Evolutionary conservation across 805 yeast genomes (phyloP).

Genomic region (Nakazawaea peltata): DNA sequence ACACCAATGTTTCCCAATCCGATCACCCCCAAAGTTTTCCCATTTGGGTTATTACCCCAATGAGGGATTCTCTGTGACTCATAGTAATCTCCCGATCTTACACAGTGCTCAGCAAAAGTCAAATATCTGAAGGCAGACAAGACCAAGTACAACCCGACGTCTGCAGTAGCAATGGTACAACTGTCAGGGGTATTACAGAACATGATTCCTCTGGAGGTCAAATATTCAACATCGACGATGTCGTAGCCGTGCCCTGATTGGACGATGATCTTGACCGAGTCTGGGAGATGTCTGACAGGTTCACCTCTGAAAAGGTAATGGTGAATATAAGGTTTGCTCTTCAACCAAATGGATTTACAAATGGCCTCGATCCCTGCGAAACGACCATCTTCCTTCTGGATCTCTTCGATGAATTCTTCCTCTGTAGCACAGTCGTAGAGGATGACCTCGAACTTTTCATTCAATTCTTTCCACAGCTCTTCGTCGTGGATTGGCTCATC

Average conservation of each 20-base stretch:
- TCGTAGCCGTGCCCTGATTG: conserved; percentile 34
- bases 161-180: conserved; percentile 32
- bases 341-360: conserved; percentile 30
- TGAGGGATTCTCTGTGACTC: conserved; percentile 22
- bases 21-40: conserved; percentile 34
- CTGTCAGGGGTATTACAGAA: conserved; percentile 32
- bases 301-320: conserved; percentile 27
- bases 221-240: conserved; percentile 28
- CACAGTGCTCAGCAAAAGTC: conserved; percentile 29
- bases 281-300: conserved; percentile 23
- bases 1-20: conserved; percentile 42
- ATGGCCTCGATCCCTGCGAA: conserved; percentile 28
- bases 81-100: conserved; percentile 24
- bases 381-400: conserved; percentile 25
- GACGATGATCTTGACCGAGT: conserved; percentile 25
- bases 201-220: conserved; percentile 23
- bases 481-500: conserved; percentile 28
- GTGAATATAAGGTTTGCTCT: conserved; percentile 28
- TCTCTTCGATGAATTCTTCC: conserved; percentile 26
- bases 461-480: conserved; percentile 26
- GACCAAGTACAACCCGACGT: conserved; percentile 26
- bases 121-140: conserved; percentile 26
- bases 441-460: conserved; percentile 28
- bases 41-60: conserved; percentile 31
- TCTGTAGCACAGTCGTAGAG: conserved; percentile 25